Evolutionary conservation across 139 green algal genomes (phyloP).

Genomic region (Chlamydomonas eustigma): DNA sequence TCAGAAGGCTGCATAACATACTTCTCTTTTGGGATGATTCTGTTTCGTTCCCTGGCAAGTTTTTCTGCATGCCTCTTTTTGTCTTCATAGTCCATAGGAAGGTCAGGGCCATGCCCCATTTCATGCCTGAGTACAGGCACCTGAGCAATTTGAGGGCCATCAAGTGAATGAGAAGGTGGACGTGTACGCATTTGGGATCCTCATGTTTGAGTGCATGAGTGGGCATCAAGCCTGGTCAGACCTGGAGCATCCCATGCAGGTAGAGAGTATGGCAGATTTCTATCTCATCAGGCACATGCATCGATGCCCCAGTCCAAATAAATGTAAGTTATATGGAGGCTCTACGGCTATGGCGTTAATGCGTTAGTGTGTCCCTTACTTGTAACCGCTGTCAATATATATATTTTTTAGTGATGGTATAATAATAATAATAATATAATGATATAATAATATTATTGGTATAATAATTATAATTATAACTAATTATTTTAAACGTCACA

Average conservation of each 20-base stretch:
- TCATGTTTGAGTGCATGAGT: slow-evolving; percentile 72
- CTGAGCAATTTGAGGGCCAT: slow-evolving; percentile 59
- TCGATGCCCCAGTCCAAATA: background rate
- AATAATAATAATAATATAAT: background rate
- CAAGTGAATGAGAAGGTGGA: slow-evolving; percentile 49
- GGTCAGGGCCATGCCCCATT: no score
- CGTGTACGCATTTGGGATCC: slow-evolving; percentile 58
- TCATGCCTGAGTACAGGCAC: no score
- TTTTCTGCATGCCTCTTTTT: no score
- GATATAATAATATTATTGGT: no score
- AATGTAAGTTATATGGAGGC: background rate
- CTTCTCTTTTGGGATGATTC: no score
- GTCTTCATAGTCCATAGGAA: no score
- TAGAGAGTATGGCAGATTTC: slow-evolving; percentile 24
- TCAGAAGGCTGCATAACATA: no score
- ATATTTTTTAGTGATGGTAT: background rate
- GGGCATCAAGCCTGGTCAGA: slow-evolving; percentile 62
- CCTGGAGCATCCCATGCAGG: slow-evolving; percentile 64
- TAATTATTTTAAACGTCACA: no score
- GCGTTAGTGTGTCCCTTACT: background rate
- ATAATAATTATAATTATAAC: no score
- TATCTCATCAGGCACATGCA: slow-evolving; percentile 60
- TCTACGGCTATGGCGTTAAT: background rate
- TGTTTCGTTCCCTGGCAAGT: no score
- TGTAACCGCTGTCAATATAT: background rate